A percentile compares a stretch with the other conserved stretches of the same genome.
Evolutionary conservation across 495 filamentous ascomycete genomes (phyloP).

Genomic region (Parathielavia hyrcaniae): DNA sequence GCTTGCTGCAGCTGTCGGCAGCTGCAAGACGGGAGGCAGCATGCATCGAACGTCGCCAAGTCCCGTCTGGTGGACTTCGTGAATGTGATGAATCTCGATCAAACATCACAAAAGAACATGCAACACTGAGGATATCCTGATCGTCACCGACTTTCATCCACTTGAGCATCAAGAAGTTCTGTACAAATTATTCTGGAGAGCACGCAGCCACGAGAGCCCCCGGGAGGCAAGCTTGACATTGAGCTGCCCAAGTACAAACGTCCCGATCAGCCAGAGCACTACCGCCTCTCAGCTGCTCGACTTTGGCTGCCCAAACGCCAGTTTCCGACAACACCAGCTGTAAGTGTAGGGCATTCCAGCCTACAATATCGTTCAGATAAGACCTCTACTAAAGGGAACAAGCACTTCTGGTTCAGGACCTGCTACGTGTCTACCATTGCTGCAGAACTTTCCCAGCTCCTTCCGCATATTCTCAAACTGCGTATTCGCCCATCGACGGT

Average conservation of each 20-base stretch:
- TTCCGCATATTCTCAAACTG: constrained; percentile 1
- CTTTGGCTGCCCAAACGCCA: not conserved
- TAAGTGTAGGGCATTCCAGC: too few relatives aligned
- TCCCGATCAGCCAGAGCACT: constrained; percentile 9
- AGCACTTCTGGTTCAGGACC: constrained; percentile 14
- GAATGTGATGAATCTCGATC: too few relatives aligned
- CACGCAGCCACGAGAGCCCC: not conserved
- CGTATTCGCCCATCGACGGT: not conserved
- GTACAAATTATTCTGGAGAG: not conserved
- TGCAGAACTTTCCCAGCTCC: not conserved
- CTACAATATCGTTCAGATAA: not conserved
- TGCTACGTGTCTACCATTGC: constrained; percentile 8
- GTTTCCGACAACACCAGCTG: not conserved
- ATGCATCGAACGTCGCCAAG: too few relatives aligned
- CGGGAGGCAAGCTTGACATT: not conserved
- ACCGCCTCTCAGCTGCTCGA: constrained; percentile 13
- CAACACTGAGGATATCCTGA: constrained; percentile 34
- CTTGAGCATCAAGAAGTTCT: too few relatives aligned
- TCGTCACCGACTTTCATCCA: constrained; percentile 40
- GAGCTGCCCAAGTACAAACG: constrained; percentile 2
- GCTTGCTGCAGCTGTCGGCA: too few relatives aligned
- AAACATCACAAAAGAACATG: constrained; percentile 6
- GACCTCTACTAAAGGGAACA: not conserved
- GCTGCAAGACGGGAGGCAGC: too few relatives aligned
- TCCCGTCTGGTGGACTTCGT: too few relatives aligned